Evolutionary conservation across 2,329 filamentous ascomycete genomes (phyloP).

Genomic region (Nemania diffusa): DNA sequence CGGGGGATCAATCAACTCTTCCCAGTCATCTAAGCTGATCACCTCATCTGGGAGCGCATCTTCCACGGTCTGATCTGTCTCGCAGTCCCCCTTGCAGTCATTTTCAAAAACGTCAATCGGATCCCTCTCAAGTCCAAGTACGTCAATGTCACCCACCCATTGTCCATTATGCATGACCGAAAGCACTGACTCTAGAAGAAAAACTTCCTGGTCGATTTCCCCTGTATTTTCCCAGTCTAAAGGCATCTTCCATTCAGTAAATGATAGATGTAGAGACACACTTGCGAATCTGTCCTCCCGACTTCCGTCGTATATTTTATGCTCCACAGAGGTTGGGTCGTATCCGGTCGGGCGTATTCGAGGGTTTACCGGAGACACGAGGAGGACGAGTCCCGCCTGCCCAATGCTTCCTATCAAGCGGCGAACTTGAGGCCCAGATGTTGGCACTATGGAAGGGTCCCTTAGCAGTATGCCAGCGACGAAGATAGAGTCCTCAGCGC

Average conservation of each 20-base stretch:
- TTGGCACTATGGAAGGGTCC: conserved; percentile 2
- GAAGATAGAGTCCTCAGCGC: conserved; percentile 24
- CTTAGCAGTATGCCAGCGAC: conserved; percentile 14
- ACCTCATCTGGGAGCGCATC: background rate
- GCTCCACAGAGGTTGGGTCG: conserved; percentile 7
- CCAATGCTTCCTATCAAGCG: conserved; percentile 28
- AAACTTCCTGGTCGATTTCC: conserved; percentile 28
- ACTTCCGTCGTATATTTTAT: conserved; percentile 17
- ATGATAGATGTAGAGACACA: conserved; percentile 30
- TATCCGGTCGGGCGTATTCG: conserved; percentile 14
- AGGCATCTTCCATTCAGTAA: conserved; percentile 33
- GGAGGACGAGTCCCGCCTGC: conserved; percentile 15
- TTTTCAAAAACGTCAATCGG: conserved; percentile 17
- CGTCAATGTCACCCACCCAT: conserved; percentile 30
- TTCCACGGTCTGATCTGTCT: background rate
- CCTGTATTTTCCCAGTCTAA: conserved; percentile 20
- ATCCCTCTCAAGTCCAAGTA: conserved; percentile 14
- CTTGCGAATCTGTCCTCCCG: conserved; percentile 15
- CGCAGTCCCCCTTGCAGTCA: conserved; percentile 15
- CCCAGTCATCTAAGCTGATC: conserved; percentile 22
- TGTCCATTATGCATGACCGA: conserved; percentile 29
- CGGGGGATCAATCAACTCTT: conserved; percentile 21
- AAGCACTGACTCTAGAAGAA: conserved; percentile 26
- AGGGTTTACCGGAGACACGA: conserved; percentile 19
- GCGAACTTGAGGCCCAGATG: conserved; percentile 11